Conservation (phyloP, 148 eudicot genomes). For the Limonium bicolor region DNA sequence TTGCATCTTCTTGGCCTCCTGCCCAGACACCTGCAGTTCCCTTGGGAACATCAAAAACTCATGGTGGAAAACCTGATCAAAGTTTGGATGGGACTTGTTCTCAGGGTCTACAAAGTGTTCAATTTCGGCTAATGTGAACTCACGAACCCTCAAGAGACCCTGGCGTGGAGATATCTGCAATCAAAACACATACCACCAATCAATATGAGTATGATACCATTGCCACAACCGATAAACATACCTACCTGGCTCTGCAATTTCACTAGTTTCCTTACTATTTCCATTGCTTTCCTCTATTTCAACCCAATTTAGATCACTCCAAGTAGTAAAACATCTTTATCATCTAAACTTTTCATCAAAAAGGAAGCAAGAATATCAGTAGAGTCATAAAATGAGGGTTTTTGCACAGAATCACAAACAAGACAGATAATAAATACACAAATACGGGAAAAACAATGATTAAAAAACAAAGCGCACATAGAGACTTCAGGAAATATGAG, state of each 20-base stretch:
- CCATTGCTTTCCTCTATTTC: too few species aligned
- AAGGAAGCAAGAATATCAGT: too few species aligned
- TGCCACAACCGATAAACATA: too few species aligned
- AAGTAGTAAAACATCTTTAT: too few species aligned
- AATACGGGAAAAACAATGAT: background rate
- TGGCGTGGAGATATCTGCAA: conserved; percentile 93
- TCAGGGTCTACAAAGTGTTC: conserved; percentile 98
- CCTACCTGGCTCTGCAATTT: too few species aligned
- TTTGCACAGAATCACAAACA: too few species aligned
- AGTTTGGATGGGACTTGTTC: conserved; percentile 89
- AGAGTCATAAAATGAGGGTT: too few species aligned
- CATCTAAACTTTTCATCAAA: too few species aligned
- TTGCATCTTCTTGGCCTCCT: conserved; percentile 44
- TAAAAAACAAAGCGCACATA: background rate
- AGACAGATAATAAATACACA: too few species aligned
- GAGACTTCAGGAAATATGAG: background rate
- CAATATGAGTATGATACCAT: background rate
- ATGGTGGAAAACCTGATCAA: conserved; percentile 53
- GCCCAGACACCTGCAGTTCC: conserved; percentile 77
- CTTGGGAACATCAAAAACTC: conserved; percentile 93
- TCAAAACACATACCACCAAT: background rate
- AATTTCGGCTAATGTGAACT: conserved; percentile 87
- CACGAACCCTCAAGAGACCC: conserved; percentile 94
- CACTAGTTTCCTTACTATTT: too few species aligned
- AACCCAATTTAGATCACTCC: too few species aligned